Conservation (phyloP, 73 alveolate species). For the Paraurostyla sp. region DNA sequence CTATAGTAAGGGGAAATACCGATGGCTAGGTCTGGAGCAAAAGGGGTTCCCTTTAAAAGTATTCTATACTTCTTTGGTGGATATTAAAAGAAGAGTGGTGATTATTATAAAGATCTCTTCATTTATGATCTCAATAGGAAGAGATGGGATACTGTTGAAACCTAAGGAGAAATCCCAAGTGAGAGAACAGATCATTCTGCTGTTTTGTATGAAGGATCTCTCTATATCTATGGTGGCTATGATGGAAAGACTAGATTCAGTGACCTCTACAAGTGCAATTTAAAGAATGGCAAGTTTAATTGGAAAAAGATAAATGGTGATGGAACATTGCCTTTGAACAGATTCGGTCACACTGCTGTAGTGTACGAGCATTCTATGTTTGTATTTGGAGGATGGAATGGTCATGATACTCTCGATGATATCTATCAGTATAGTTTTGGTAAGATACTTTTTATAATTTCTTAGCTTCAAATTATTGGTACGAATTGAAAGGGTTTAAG, state of each 20-base stretch:
- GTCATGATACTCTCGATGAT: conserved; percentile 94
- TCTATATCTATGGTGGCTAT: conserved; percentile 86
- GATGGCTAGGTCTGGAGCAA: conserved; percentile 80
- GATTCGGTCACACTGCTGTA: conserved; percentile 90
- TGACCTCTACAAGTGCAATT: conserved; percentile 63
- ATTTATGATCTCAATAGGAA: conserved; percentile 19
- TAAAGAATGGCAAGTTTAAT: conserved; percentile 32
- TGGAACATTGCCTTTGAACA: conserved; percentile 66
- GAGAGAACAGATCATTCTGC: conserved; percentile 89
- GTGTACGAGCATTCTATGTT: conserved; percentile 83
- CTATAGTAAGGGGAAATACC: conserved; percentile 68
- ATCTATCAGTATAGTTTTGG: conserved; percentile 83
- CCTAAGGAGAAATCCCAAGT: conserved; percentile 39
- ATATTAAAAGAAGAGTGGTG: conserved; percentile 68
- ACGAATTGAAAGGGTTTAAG: conserved; percentile 52
- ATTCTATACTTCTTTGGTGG: conserved; percentile 75
- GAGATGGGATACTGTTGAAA: conserved; percentile 56
- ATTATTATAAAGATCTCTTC: conserved; percentile 65
- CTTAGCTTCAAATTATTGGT: conserved; percentile 73
- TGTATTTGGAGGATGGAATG: conserved; percentile 98
- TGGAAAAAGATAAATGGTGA: conserved; percentile 83
- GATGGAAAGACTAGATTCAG: conserved; percentile 85
- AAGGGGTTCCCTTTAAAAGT: conserved; percentile 69
- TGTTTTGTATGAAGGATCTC: conserved; percentile 70
- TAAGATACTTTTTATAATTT: background rate